Conservation (phyloP, 2,329 filamentous ascomycete genomes). For the Diaporthe vaccinii region DNA sequence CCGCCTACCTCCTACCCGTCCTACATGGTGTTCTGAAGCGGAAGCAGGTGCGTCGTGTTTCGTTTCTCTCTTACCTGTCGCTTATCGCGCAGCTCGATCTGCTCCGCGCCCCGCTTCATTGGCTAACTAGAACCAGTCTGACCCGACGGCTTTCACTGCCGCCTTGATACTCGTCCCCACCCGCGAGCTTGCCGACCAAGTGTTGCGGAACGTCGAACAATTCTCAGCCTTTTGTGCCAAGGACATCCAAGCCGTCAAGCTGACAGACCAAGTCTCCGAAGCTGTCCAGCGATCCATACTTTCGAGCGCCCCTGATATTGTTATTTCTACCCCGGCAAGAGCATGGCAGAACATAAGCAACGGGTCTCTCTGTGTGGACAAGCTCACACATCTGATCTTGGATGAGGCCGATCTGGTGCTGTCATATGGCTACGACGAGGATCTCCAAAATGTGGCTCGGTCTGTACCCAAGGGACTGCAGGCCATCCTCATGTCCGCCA, state of each 20-base stretch:
- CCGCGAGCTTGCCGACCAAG: constrained; percentile 92
- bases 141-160: constrained; percentile 69
- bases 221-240: constrained; percentile 89
- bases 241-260: constrained; percentile 84
- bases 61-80: not conserved
- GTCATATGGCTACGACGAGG: constrained; percentile 94
- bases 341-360: constrained; percentile 83
- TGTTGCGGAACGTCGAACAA: constrained; percentile 81
- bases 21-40: constrained; percentile 85
- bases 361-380: constrained; percentile 77
- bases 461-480: constrained; percentile 88
- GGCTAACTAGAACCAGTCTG: constrained; percentile 54
- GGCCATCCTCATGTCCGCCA: constrained; percentile 94
- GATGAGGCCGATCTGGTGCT: constrained; percentile 96
- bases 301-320: constrained; percentile 86
- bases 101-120: constrained; percentile 40
- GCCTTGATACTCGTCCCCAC: constrained; percentile 95
- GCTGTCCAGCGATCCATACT: constrained; percentile 89
- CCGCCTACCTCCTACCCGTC: constrained; percentile 94
- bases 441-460: constrained; percentile 83
- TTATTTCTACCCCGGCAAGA: constrained; percentile 91
- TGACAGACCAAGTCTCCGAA: constrained; percentile 91
- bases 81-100: not conserved
- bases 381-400: constrained; percentile 83
- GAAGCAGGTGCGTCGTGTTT: constrained; percentile 69